These are phyloP conservation scores for Ustilago shanxiensis DNA, from an alignment of 1,284 basidiomycete species.

Conservation along the genomic window DNA sequence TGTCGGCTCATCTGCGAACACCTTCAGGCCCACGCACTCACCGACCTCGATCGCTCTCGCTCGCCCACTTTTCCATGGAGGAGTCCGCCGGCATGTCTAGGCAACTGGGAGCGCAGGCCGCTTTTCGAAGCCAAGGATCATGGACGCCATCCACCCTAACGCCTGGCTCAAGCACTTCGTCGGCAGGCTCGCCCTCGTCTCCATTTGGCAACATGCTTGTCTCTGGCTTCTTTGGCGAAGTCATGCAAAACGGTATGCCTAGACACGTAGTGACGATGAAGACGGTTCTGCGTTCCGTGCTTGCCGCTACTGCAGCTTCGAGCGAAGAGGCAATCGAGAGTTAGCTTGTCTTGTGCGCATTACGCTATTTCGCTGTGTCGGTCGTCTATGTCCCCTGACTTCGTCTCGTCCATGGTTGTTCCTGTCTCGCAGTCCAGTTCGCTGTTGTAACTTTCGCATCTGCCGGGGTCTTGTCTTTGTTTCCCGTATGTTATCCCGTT, in stretches of 20 bases:
- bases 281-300: conserved; percentile 34
- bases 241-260: conserved; percentile 44
- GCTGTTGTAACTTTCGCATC: background rate
- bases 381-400: too few species aligned
- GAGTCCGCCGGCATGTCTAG: conserved; percentile 14
- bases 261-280: conserved; percentile 41
- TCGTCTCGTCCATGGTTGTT: background rate
- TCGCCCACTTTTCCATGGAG: conserved; percentile 34
- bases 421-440: background rate
- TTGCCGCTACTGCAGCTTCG: conserved; percentile 22
- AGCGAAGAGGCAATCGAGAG: conserved; percentile 24
- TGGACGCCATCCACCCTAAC: conserved; percentile 31
- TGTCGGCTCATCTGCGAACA: conserved; percentile 27
- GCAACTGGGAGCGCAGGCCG: conserved; percentile 24
- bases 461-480: background rate
- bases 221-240: conserved; percentile 49
- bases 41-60: conserved; percentile 44
- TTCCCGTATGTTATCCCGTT: background rate
- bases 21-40: conserved; percentile 26
- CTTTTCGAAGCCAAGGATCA: conserved; percentile 24
- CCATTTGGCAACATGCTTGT: conserved; percentile 42
- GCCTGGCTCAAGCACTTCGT: conserved; percentile 35
- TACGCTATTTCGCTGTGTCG: background rate
- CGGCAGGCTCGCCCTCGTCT: conserved; percentile 40
- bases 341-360: background rate